Evolutionary conservation across 768 basidiomycete species (phyloP).

Genomic region (Neoboletus magnificus): DNA sequence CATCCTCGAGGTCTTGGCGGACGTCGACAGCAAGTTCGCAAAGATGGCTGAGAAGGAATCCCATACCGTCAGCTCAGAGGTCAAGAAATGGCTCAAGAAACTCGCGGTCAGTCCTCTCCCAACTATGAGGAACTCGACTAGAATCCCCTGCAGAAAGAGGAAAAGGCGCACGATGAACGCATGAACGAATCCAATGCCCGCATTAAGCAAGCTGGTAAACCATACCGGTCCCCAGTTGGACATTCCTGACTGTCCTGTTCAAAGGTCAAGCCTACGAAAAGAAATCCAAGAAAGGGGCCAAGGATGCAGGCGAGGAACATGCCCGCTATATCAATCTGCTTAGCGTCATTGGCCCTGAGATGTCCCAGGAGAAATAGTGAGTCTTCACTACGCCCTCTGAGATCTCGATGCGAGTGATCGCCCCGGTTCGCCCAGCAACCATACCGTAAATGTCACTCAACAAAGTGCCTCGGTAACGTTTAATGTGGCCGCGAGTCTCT

Average conservation of each 20-base stretch:
- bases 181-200: slow-evolving; percentile 62
- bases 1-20: slow-evolving; percentile 67
- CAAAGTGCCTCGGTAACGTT: slow-evolving; percentile 57
- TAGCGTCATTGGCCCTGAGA: slow-evolving; percentile 68
- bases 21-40: slow-evolving; percentile 71
- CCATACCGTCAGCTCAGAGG: slow-evolving; percentile 57
- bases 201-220: slow-evolving; percentile 72
- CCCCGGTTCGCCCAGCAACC: slow-evolving; percentile 47
- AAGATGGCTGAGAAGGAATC: slow-evolving; percentile 76
- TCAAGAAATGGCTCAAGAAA: slow-evolving; percentile 87
- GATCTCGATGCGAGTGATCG: background rate
- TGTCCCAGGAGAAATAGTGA: slow-evolving; percentile 78
- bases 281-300: slow-evolving; percentile 70
- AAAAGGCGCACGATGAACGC: slow-evolving; percentile 71
- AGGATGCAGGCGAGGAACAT: slow-evolving; percentile 70
- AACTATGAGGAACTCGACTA: background rate
- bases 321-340: slow-evolving; percentile 73
- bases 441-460: slow-evolving; percentile 59
- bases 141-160: slow-evolving; percentile 61
- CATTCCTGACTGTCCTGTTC: slow-evolving; percentile 3
- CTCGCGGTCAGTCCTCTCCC: slow-evolving; percentile 52
- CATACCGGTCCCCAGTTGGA: background rate
- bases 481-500: slow-evolving; percentile 59
- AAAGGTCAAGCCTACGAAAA: slow-evolving; percentile 73
- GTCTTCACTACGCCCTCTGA: slow-evolving; percentile 21